These are phyloP conservation scores for Meripilus lineatus DNA, from an alignment of 1,284 basidiomycete species.

Conservation along the genomic window DNA sequence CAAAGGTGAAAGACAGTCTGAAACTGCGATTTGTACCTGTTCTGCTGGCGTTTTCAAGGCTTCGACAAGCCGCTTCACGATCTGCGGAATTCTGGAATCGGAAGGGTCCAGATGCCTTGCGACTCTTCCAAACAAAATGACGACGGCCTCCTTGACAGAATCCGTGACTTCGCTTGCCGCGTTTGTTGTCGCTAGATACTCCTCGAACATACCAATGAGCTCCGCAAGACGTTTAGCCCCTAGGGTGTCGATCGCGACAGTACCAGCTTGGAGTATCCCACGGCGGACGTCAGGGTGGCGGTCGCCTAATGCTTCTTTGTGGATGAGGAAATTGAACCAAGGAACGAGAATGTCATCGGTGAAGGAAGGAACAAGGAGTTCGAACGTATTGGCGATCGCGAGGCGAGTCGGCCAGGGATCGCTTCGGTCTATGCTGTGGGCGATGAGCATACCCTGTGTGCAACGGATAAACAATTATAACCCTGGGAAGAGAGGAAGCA, in stretches of 20 bases:
- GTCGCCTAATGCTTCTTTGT: conserved; percentile 86
- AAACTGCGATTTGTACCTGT: conserved; percentile 94
- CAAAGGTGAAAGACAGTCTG: conserved; percentile 89
- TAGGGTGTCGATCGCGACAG: conserved; percentile 78
- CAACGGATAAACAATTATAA: background rate
- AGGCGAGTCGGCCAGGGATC: conserved; percentile 90
- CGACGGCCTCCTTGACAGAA: conserved; percentile 90
- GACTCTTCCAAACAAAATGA: conserved; percentile 92
- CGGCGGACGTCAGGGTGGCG: conserved; percentile 77
- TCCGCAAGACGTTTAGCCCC: conserved; percentile 71
- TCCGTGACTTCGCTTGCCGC: conserved; percentile 73
- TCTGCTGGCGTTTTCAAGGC: conserved; percentile 95
- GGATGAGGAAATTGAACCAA: conserved; percentile 87
- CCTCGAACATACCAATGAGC: conserved; percentile 85
- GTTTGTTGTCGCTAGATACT: conserved; percentile 62
- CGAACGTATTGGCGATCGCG: conserved; percentile 73
- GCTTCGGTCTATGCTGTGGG: conserved; percentile 82
- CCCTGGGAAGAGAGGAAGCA: background rate
- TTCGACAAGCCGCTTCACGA: conserved; percentile 87
- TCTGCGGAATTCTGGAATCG: conserved; percentile 75
- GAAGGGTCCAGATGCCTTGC: conserved; percentile 82
- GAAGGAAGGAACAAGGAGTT: conserved; percentile 67
- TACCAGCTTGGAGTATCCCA: conserved; percentile 86
- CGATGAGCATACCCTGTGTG: conserved; percentile 86
- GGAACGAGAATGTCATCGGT: conserved; percentile 63